phyloP scores from a whole-genome alignment of 805 yeast genomes.

The Cyberlindnera mycetangii region DNA sequence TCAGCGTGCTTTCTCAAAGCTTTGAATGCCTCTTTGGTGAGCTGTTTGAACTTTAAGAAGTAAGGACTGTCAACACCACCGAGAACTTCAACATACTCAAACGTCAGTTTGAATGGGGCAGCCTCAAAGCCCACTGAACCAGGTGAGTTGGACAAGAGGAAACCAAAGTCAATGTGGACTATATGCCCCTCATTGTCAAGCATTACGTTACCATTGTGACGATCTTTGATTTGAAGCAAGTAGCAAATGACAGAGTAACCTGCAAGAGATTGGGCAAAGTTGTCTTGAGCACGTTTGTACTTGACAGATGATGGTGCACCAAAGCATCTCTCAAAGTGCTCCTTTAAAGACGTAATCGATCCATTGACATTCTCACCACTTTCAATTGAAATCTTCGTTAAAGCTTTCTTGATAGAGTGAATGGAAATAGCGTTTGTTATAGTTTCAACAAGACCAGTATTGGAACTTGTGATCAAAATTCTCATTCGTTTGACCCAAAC shows the following conservation, averaged over 20 bases:
- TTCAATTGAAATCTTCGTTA: conserved; percentile 70
- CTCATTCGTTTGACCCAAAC: conserved; percentile 95
- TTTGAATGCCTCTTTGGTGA: conserved; percentile 72
- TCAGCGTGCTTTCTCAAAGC: conserved; percentile 72
- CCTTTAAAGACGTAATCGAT: conserved; percentile 65
- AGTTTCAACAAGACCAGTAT: conserved; percentile 91
- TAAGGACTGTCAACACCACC: conserved; percentile 72
- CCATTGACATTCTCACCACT: conserved; percentile 71
- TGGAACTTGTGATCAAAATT: conserved; percentile 85
- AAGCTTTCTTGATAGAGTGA: conserved; percentile 90
- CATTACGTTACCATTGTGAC: conserved; percentile 98
- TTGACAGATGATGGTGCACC: conserved; percentile 57
- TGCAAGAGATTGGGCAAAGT: conserved; percentile 84
- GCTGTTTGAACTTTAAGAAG: conserved; percentile 55
- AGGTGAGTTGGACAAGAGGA: conserved; percentile 87
- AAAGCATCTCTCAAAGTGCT: conserved; percentile 74
- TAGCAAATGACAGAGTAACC: conserved; percentile 91
- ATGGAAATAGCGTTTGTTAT: conserved; percentile 92
- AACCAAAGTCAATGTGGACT: conserved; percentile 94
- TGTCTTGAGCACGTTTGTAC: conserved; percentile 75
- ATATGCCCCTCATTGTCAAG: conserved; percentile 94
- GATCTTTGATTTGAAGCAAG: conserved; percentile 86
- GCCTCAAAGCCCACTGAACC: conserved; percentile 98
- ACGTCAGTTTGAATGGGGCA: conserved; percentile 91
- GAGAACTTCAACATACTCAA: conserved; percentile 82